Evolutionary conservation across 176 grass and related monocot genomes (phyloP).

Genomic region (Dendrocalamus sinicus): DNA sequence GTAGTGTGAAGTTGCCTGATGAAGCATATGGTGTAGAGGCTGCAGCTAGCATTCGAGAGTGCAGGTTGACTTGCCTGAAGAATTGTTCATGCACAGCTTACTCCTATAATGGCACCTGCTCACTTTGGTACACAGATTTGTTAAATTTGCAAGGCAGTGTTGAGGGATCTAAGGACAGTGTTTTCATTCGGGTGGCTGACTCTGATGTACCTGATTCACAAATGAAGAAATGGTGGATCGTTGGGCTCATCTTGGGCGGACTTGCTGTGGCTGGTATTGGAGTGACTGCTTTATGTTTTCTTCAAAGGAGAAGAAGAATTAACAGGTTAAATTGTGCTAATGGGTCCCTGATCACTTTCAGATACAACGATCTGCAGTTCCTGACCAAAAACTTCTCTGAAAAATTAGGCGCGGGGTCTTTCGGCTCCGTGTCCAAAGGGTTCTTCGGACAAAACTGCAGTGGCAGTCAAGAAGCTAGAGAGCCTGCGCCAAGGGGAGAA

Average conservation of each 20-base stretch:
- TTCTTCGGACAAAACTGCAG: no score
- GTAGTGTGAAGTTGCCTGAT: conserved; percentile 17
- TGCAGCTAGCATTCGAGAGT: background rate
- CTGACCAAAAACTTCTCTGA: no score
- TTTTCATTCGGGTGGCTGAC: conserved; percentile 27
- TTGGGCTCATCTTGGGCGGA: background rate
- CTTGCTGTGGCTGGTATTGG: background rate
- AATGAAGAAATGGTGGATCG: conserved; percentile 1
- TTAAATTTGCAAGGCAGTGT: conserved; percentile 37
- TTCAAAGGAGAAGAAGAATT: no score
- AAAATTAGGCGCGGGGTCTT: no score
- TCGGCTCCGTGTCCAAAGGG: no score
- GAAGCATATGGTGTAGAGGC: no score
- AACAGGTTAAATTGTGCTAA: no score
- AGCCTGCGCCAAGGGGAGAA: no score
- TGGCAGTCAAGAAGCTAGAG: no score
- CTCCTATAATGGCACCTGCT: conserved; percentile 20
- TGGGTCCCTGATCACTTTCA: no score
- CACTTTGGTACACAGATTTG: conserved; percentile 26
- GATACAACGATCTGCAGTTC: no score
- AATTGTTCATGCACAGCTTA: conserved; percentile 46
- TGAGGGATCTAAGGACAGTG: background rate
- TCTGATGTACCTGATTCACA: conserved; percentile 20
- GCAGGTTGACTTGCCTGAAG: conserved; percentile 14
- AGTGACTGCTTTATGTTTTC: no score